Evolutionary conservation across 2,329 filamentous ascomycete species (phyloP).

Genomic region (Verticillium nubilum): DNA sequence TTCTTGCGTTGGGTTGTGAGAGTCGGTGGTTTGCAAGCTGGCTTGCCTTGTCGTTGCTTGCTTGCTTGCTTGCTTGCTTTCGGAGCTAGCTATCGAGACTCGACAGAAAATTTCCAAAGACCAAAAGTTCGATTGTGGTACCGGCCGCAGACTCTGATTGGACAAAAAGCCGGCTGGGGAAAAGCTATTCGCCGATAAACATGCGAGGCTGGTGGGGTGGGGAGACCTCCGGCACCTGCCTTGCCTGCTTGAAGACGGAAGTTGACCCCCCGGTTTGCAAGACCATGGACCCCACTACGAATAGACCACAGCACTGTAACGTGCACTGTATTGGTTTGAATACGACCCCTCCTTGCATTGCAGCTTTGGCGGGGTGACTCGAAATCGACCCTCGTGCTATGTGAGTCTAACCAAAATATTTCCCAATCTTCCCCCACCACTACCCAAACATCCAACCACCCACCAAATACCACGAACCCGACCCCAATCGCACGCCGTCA

Average conservation of each 20-base stretch:
- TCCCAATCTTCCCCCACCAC: neutral
- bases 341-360: neutral
- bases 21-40: slow-evolving; percentile 7
- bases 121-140: slow-evolving; percentile 8
- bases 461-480: neutral
- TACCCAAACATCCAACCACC: neutral
- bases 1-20: slow-evolving; percentile 2
- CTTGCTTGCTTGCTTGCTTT: neutral
- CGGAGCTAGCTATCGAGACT: neutral
- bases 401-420: slow-evolving; percentile 6
- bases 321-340: neutral
- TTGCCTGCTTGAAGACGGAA: neutral
- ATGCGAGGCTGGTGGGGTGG: neutral
- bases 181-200: neutral
- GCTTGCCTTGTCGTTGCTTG: slow-evolving; percentile 4
- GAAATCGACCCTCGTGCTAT: neutral
- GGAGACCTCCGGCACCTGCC: neutral
- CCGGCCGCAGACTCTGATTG: neutral
- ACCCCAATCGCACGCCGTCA: slow-evolving; percentile 18
- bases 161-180: neutral
- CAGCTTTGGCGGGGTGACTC: slow-evolving; percentile 11
- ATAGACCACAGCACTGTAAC: neutral
- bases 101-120: slow-evolving; percentile 13
- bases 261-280: neutral
- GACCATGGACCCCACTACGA: neutral